Conservation (phyloP, 1,139 yeast species). For the Scheffersomyces illinoinensis region DNA sequence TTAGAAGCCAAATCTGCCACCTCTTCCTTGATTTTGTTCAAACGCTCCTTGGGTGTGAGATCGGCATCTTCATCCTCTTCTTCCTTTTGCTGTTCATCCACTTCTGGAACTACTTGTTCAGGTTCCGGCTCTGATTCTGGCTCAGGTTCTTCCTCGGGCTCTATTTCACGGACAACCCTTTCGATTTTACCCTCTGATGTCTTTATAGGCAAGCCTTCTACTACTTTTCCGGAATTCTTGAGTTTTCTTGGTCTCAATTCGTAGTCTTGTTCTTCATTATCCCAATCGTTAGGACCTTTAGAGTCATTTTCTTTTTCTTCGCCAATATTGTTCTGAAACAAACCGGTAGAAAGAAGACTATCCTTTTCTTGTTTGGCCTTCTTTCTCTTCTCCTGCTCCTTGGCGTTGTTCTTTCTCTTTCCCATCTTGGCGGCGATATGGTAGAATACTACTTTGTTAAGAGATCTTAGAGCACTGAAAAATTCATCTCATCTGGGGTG, state of each 20-base stretch:
- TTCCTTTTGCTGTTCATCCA: conserved; percentile 27
- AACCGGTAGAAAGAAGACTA: conserved; percentile 43
- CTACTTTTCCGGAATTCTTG: conserved; percentile 40
- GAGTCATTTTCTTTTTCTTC: conserved; percentile 9
- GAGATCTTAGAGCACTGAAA: neutral
- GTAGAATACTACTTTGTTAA: neutral
- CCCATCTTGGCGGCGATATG: conserved; percentile 37
- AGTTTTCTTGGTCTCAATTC: conserved; percentile 58
- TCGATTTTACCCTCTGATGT: conserved; percentile 68
- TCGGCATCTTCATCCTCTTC: conserved; percentile 47
- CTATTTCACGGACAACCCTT: conserved; percentile 50
- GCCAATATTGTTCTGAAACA: conserved; percentile 29
- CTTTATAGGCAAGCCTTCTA: conserved; percentile 83
- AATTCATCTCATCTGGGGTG: neutral
- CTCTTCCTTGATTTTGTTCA: conserved; percentile 71
- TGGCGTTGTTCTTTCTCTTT: conserved; percentile 44
- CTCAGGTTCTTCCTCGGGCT: conserved; percentile 24
- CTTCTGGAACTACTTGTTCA: conserved; percentile 18
- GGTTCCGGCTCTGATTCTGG: conserved; percentile 14
- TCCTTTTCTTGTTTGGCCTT: conserved; percentile 53
- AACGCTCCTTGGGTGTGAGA: conserved; percentile 57
- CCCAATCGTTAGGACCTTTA: conserved; percentile 35
- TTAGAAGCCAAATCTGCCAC: conserved; percentile 79
- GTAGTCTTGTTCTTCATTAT: conserved; percentile 70
- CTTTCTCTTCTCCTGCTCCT: conserved; percentile 47